A percentile compares a stretch with the other conserved stretches of the same genome.
phyloP scores from a whole-genome alignment of 176 grass and related monocot species.

The Calamus simplicifolius region DNA sequence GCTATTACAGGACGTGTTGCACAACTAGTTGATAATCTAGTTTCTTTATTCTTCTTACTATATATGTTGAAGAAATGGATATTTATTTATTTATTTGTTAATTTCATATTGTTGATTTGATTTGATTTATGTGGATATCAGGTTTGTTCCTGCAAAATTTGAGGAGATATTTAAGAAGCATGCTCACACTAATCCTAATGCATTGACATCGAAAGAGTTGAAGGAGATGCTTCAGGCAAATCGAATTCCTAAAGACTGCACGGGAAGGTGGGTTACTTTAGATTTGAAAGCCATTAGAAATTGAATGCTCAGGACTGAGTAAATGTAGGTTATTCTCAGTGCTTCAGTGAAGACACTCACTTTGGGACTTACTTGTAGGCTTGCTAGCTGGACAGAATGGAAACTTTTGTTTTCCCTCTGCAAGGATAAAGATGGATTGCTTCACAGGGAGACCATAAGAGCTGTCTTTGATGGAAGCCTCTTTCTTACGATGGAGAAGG shows the following conservation, averaged over 20 bases:
- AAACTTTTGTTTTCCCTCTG: constrained; percentile 36
- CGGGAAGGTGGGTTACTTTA: constrained; percentile 30
- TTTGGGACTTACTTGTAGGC: constrained; percentile 17
- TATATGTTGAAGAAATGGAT: too few relatives aligned
- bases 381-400: constrained; percentile 54
- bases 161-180: constrained; percentile 72
- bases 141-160: constrained; percentile 69
- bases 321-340: background rate
- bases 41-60: too few relatives aligned
- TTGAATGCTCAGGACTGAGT: background rate
- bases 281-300: too few relatives aligned
- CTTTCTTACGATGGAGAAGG: constrained; percentile 47
- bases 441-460: constrained; percentile 51
- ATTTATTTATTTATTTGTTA: too few relatives aligned
- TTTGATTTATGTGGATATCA: constrained; percentile 1
- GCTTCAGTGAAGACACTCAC: background rate
- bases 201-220: constrained; percentile 44
- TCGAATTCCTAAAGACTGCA: constrained; percentile 43
- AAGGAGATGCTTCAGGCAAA: constrained; percentile 52
- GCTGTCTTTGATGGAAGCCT: constrained; percentile 63
- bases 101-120: too few relatives aligned
- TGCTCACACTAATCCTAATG: constrained; percentile 48
- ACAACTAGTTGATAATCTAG: too few relatives aligned
- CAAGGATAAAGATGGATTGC: constrained; percentile 63
- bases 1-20: too few relatives aligned